Evolutionary conservation across 2,329 filamentous ascomycete genomes (phyloP), one percentile per base, ranked within the genome.

Genomic region (Diplocarpon mali): DNA sequence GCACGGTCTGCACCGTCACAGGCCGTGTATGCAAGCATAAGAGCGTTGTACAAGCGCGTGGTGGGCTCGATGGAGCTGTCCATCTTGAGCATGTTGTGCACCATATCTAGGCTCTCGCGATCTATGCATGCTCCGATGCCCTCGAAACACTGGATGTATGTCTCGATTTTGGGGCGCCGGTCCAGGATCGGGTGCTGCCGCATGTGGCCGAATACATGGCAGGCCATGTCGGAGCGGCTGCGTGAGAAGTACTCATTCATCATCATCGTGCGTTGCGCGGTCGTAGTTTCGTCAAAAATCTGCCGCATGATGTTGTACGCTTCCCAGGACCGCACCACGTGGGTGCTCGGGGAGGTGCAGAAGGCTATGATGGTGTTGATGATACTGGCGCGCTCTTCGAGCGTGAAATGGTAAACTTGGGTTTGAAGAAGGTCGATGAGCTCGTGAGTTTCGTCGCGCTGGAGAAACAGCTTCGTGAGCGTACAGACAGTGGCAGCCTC

Each of bases 21-120:
- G 1, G 76, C 74, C 1, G 79, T 77, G 60, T 94, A 90, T 0
- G 86, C 89, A 11, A 92, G 71, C 80, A 98, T 95, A 39, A 96
- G 68, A 0, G 83, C 79, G 57, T 95, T 96, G 55, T 83, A 78
- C 2, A 96, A 69, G 44, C 69, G 71, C 0, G 90, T 96, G 54
- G 75, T 80, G 4, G 82, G 73, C 54, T 89, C 79, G 31, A 96
- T 73, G 35, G 77, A 75, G n/a, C 80, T 73, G 62, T 98, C 92
- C 62, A 95, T 80, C 66, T 95, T 96, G 53, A 95, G 72, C 77
- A 95, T 90, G 60, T 95, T 95, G 67, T 95, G 84, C 2, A 94
- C 76, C 50, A 83, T 76, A 47, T 79, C 76, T 15, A 95, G 67
- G 35, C 78, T 79, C 45, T 85, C 78, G 1, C 66, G 58, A 55